These are phyloP conservation scores for Phytophthora sp. DNA, from an alignment of 352 stramenopile genomes.

Conservation along the genomic window DNA sequence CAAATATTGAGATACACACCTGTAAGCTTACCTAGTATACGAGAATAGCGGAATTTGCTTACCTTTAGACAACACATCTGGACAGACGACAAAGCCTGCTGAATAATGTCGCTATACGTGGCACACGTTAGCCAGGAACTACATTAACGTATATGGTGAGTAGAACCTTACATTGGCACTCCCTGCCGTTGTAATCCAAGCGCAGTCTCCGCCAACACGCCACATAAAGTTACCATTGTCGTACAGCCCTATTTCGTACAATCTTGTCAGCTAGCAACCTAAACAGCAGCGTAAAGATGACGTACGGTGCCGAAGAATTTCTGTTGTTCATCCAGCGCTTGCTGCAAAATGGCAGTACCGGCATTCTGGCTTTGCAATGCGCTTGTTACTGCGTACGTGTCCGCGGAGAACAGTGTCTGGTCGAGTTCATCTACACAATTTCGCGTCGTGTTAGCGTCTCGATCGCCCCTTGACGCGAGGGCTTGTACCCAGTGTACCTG, in stretches of 20 bases:
- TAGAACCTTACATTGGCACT: conserved; percentile 18
- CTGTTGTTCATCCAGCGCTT: conserved; percentile 32
- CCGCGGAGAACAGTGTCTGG: conserved; percentile 30
- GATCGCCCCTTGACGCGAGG: neutral
- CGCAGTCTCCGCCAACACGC: conserved; percentile 21
- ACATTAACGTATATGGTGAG: no score
- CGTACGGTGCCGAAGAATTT: conserved; percentile 28
- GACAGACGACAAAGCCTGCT: conserved; percentile 18
- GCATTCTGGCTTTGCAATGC: conserved; percentile 34
- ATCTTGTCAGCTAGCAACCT: neutral
- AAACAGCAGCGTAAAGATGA: neutral
- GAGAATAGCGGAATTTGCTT: neutral
- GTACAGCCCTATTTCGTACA: conserved; percentile 25
- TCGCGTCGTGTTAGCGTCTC: neutral
- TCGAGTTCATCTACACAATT: conserved; percentile 26
- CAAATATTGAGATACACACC: neutral
- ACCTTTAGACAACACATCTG: conserved; percentile 23
- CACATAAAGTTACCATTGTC: conserved; percentile 29
- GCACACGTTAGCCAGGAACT: no score
- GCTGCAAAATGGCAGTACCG: conserved; percentile 32
- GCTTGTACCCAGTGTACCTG: conserved; percentile 6
- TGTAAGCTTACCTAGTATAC: neutral
- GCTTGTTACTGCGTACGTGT: conserved; percentile 30
- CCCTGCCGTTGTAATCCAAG: conserved; percentile 24
- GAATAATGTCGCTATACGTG: conserved; percentile 19